Base-by-base conservation (phyloP, 352 stramenopile species). In the Globisporangium acanthophoron region DNA sequence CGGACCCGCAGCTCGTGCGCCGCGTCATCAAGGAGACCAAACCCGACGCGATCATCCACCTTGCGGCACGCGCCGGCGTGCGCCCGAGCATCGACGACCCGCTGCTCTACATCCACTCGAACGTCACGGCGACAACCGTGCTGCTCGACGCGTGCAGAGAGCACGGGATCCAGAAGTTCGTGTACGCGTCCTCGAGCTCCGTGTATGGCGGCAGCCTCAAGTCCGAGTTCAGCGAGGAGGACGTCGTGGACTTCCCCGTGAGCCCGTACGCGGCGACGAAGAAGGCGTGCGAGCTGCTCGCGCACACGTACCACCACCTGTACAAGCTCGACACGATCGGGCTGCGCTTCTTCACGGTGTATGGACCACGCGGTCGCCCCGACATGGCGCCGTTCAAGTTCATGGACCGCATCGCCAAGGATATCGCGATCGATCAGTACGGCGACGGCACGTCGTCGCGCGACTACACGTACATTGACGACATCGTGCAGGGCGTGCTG, bases 311-410 rank as follows among this genome's bases (percentile, higher is more conserved):
- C 80, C 87, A 98, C 71, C 89, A 98, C 64, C 66, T 99, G 12
- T 98, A 99, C 83, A 78, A 92, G 27, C 74, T 99, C 53, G 92
- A 97, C 48, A 85, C 90, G 11, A 96, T 97, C 54, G 97, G 92
- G 2, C 74, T 99, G 54, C 92, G 96, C 21, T 99, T 99, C 73
- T 99, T 99, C 74, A 99, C 97, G 12, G 97, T 99, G 0, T 99
- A 99, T 66, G 97, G 97, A 3, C 90, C 91, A 15, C 75, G 94
- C 18, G 97, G 97, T 13, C 78, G 97, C 43, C 97, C 97, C 13
- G 97, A 99, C 70, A 99, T 99, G 97, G 96, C 97, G 11, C 94
- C 96, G 39, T 99, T 98, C 82, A 98, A 98, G 83, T 99, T 99
- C 62, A 98, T 99, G 76, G 91, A 99, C 70, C 76, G 90, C 40